Evolutionary conservation across 1,284 basidiomycete genomes (phyloP).

Genomic region (Nidula niveotomentosa): DNA sequence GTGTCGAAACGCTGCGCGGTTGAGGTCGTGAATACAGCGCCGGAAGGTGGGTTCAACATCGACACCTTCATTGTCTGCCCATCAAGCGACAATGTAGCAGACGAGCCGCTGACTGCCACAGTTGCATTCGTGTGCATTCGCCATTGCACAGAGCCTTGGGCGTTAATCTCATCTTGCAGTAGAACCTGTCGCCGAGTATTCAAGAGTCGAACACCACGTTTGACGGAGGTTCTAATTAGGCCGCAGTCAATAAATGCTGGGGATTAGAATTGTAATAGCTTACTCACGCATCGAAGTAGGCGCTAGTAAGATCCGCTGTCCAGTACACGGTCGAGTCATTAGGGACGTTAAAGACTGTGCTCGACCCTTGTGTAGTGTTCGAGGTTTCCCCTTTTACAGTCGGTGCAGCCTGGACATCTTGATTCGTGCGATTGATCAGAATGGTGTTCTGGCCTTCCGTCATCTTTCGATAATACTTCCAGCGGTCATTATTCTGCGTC

Average conservation of each 20-base stretch:
- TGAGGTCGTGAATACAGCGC: conserved; percentile 50
- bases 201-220: conserved; percentile 86
- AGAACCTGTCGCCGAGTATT: conserved; percentile 93
- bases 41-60: conserved; percentile 60
- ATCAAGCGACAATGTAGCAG: conserved; percentile 63
- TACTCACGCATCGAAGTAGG: conserved; percentile 77
- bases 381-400: conserved; percentile 53
- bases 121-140: conserved; percentile 90
- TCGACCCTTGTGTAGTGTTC: conserved; percentile 77
- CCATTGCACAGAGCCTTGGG: conserved; percentile 73
- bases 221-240: conserved; percentile 52
- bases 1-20: conserved; percentile 53
- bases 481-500: conserved; percentile 66
- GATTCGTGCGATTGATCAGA: conserved; percentile 77
- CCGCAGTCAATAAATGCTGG: conserved; percentile 5
- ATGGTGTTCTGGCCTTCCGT: conserved; percentile 98
- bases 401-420: conserved; percentile 77
- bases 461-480: conserved; percentile 94
- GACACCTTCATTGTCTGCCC: conserved; percentile 59
- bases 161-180: conserved; percentile 82
- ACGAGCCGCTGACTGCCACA: conserved; percentile 43
- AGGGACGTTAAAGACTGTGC: conserved; percentile 65
- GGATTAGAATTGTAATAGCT: background rate
- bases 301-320: conserved; percentile 75
- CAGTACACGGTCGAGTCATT: conserved; percentile 83